Evolutionary conservation across 2,329 filamentous ascomycete species (phyloP), one percentile per base, ranked within the genome.

Genomic region (Trichoderma atroviride): DNA sequence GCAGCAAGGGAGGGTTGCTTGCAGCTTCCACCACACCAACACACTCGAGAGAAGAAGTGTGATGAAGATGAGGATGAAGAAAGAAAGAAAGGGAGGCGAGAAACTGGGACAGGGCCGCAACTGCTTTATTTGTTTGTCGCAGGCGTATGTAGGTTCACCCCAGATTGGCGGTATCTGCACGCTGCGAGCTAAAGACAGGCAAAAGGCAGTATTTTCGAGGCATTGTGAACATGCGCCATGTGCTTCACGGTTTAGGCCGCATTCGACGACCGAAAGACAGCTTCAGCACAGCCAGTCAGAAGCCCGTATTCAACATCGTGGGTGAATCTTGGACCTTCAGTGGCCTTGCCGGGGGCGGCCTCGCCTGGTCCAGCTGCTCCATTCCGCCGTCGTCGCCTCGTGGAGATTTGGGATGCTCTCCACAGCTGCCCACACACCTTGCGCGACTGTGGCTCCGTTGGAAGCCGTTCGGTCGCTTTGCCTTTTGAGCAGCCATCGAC

Each of bases 271-370:
- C 60, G 71, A 71, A 61, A 62, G n/a, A 35, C 53, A 59, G 50
- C 19, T 53, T 53, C 24, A 31, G 29, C 19, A 62, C 66, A 24
- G 58, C 73, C 73, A 74, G 70, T 74, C 55, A 74, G 63, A 72
- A 29, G 10, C 10, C 24, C 35, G 27, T 40, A 58, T 24, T 33
- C 64, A 27, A 31, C 64, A 70, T 71, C 70, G 73, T 74, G 73
- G 69, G 64, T 68, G 59, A 71, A 50, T 55, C 61, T 66, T 29
- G 65, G 70, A 66, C 72, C 58, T 64, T 66, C 56, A 73, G 70
- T 68, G 68, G 63, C 47, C 50, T 47, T 47, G 62, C 53, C 14
- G 53, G 47, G 55, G 68, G 40, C 31, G 37, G 62, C 29, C 52
- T 33, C 53, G 63, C 52, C 56, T 37, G 56, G 33, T 40, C 61